Base-by-base conservation (phyloP, 768 basidiomycete species). In the Mycena haematopus region DNA sequence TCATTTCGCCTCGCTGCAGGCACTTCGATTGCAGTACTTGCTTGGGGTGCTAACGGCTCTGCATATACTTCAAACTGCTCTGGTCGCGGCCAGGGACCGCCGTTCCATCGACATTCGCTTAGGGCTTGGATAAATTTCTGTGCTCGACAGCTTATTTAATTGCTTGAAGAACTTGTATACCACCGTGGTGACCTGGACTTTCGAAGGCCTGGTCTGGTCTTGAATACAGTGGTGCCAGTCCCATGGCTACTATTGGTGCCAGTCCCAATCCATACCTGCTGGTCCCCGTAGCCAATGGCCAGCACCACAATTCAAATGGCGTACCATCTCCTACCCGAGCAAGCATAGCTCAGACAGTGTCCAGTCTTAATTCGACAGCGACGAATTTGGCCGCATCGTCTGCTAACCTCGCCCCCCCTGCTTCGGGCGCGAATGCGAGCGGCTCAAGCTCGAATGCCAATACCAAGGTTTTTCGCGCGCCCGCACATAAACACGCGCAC, bases 401-500 rank as follows among this genome's bases (percentile, higher is more conserved):
- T 6, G 52, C 24, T 17, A 67, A 62, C 33, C 52, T 63, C 11
- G 62, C 46, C 4, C 66, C 61, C 19, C 62, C 58, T 49, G 63
- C 61, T 3, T 54, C 64, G 14, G 52, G 25, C 14, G 13, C 33
- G 21, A 33, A 36, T 14, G 27, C 52, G 8, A 55, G 35, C 45
- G 42, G 13, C 8, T 38, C 52, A 3, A 50, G 61, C 45, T 17
- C 58, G 40, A 60, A 49, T 40, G 52, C 60, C 17, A 65, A 53
- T 56, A 63, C 82, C 15, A 62, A 54, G 51, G 63, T 82, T 0
- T 90, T 89, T 77, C 84, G 80, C 65, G 85, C 90, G 2, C 90
- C 90, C 9, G 92, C 93, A 1, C 93, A 94, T 75, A 92, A 89
- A 67, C 91, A 93, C 80, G 92, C 92, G 0, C 93, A 94, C 72